Conservation (phyloP, 805 yeast species). For the Clavispora carvajalis region DNA sequence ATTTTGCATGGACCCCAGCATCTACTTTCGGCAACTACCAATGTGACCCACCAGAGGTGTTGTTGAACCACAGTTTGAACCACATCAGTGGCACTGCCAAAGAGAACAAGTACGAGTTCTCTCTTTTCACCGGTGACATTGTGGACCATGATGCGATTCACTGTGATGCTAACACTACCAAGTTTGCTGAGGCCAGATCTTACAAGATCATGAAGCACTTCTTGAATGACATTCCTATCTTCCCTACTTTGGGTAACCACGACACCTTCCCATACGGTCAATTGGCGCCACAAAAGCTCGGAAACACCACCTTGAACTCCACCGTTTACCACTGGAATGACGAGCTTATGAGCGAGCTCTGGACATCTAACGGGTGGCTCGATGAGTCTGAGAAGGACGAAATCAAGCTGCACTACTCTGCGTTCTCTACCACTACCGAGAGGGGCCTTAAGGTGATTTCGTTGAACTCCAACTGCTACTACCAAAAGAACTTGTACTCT, state of each 20-base stretch:
- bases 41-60: slow-evolving; percentile 63
- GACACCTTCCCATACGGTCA: slow-evolving; percentile 72
- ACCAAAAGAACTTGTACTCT: slow-evolving; percentile 49
- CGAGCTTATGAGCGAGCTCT: slow-evolving; percentile 31
- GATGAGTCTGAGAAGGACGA: slow-evolving; percentile 19
- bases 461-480: slow-evolving; percentile 64
- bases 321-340: slow-evolving; percentile 33
- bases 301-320: slow-evolving; percentile 11
- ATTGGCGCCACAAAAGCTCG: slow-evolving; percentile 42
- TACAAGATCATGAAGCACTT: slow-evolving; percentile 53
- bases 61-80: slow-evolving; percentile 54
- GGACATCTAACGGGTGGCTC: slow-evolving; percentile 36
- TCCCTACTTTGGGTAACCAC: slow-evolving; percentile 64
- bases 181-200: slow-evolving; percentile 64
- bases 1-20: slow-evolving; percentile 46
- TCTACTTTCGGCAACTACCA: slow-evolving; percentile 55
- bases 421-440: slow-evolving; percentile 51
- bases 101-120: slow-evolving; percentile 46
- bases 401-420: slow-evolving; percentile 50
- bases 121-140: slow-evolving; percentile 69
- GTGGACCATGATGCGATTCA: slow-evolving; percentile 60
- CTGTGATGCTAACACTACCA: slow-evolving; percentile 57
- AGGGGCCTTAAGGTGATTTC: slow-evolving; percentile 37
- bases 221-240: slow-evolving; percentile 51
- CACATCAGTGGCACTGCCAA: slow-evolving; percentile 32